Base-by-base conservation (phyloP, 2,329 filamentous ascomycete genomes). In the Madurella mycetomatis region DNA sequence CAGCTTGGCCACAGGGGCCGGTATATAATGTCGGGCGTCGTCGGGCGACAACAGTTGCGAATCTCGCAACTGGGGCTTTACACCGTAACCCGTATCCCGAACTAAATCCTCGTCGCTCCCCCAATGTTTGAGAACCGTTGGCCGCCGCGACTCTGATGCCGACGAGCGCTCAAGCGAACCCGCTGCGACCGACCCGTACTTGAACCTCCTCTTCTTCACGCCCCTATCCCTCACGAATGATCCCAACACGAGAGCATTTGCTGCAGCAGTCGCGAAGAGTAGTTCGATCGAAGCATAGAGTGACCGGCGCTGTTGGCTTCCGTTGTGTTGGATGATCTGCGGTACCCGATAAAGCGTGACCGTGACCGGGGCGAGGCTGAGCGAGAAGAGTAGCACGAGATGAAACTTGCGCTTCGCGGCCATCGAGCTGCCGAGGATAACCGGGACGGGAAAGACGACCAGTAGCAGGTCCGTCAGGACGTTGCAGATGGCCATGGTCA, bases 81-180 rank as follows among this genome's bases (percentile, higher is more conserved):
- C 78, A 12, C 87, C 82, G 40, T 92, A 82, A 8, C 92, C 92
- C 3, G 96, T 65, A 56, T 86, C 88, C 48, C 87, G 79, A 4
- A 95, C 90, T 1, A 97, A 80, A 67, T 97, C 90, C 66, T 95
- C 91, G 64, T 97, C 92, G 62, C 90, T 96, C 42, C 90, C 91
- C 85, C 88, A 92, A 53, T 88, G 83, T 47, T 82, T 81, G 56
- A 85, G 73, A 43, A 86, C 58, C 11, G 78, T 76, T 59, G 74
- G 79, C 58, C 78, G 74, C 57, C 70, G 73, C 16, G 71, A 64
- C 41, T 67, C 67, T 41, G 67, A 67, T 3, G 57, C 66, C 1
- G 67, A 66, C 2, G 71, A 69, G 42, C 72, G 76, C 47, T 83
- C 85, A 40, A 87, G 73, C 1, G 88, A 91, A 41, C 83, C 82